Base-by-base conservation (phyloP, 257 asterid genomes). In the Forsythia viridissima region DNA sequence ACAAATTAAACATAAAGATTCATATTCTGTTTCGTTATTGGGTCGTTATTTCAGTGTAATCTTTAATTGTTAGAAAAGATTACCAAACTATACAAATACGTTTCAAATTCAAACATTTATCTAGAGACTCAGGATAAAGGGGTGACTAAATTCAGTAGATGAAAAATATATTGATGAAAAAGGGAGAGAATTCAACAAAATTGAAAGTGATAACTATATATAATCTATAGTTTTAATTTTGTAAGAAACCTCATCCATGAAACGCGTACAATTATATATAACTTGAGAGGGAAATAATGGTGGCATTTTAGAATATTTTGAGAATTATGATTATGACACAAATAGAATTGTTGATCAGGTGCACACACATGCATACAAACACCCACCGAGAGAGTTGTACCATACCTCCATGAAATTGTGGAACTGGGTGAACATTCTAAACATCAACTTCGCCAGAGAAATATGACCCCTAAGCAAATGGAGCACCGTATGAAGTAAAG, bases 341-440 rank as follows among this genome's bases (percentile, higher is more conserved):
- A 52, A 70, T 30, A 34, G 34, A 76, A 34, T 55, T 3, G n/a
- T 48, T 41, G 66, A 48, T 48, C 57, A 48, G 57, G n/a, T 10
- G 57, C 2, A 2, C 6, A 48, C 13, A 46, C 55, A 13, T 3
- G 57, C 20, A 48, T 55, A 55, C 30, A 55, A 16, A 55, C 65
- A n/a, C 65, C 30, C 10, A 55, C 10, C 21, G 36, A 72, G 36
- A 51, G 39, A 55, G 65, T 69, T 12, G 16, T 57, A 74, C 12
- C 73, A 42, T 84, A 95, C 99, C 97, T 96, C 99, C 97, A 93
- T 93, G 90, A 93, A 96, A 86, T 96, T 96, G 86, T 96, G 98
- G 81, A 96, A 93, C 85, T 96, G 99, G 0, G 91, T 88, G 79
- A 96, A 93, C 99, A 96, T 96, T 87, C 99, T 91, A 88, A 93